phyloP scores from a whole-genome alignment of 768 basidiomycete species.

The Boletus sensibilis region DNA sequence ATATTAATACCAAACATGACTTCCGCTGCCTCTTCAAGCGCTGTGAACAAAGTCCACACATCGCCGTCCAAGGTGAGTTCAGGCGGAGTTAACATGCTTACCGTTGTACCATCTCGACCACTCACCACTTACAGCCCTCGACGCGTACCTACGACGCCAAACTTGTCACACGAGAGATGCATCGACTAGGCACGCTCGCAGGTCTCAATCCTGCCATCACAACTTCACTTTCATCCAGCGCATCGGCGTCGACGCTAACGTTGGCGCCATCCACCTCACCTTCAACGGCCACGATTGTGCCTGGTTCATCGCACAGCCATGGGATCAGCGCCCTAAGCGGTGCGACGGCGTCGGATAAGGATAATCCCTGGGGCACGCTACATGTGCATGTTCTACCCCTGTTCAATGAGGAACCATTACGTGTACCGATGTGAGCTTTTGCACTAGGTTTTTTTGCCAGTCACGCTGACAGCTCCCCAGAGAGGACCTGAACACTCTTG shows the following conservation, averaged over 20 bases:
- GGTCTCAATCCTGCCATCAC: slow-evolving; percentile 48
- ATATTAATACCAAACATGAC: slow-evolving; percentile 23
- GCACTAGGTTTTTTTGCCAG: background rate
- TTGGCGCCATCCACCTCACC: slow-evolving; percentile 39
- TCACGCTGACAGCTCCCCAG: slow-evolving; percentile 38
- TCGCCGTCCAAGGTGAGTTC: slow-evolving; percentile 37
- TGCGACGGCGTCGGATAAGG: slow-evolving; percentile 42
- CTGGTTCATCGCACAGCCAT: slow-evolving; percentile 37
- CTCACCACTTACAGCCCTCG: slow-evolving; percentile 43
- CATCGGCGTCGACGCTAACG: slow-evolving; percentile 49
- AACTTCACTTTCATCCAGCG: slow-evolving; percentile 39
- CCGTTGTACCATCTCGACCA: slow-evolving; percentile 6
- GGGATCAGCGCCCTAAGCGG: slow-evolving; percentile 20
- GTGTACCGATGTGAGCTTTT: slow-evolving; percentile 70
- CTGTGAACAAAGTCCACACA: slow-evolving; percentile 29
- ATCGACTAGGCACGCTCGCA: slow-evolving; percentile 66
- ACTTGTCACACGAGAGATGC: slow-evolving; percentile 82
- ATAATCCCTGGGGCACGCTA: slow-evolving; percentile 77
- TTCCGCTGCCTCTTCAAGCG: slow-evolving; percentile 27
- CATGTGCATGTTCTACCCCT: slow-evolving; percentile 87
- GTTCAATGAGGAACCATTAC: slow-evolving; percentile 87
- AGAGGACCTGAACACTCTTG: slow-evolving; percentile 85
- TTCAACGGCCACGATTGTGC: slow-evolving; percentile 31
- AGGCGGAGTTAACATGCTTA: slow-evolving; percentile 18
- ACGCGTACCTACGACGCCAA: slow-evolving; percentile 78